Evolutionary conservation across 345 rosid species (phyloP).

Genomic region (Eucalyptus polybractea): DNA sequence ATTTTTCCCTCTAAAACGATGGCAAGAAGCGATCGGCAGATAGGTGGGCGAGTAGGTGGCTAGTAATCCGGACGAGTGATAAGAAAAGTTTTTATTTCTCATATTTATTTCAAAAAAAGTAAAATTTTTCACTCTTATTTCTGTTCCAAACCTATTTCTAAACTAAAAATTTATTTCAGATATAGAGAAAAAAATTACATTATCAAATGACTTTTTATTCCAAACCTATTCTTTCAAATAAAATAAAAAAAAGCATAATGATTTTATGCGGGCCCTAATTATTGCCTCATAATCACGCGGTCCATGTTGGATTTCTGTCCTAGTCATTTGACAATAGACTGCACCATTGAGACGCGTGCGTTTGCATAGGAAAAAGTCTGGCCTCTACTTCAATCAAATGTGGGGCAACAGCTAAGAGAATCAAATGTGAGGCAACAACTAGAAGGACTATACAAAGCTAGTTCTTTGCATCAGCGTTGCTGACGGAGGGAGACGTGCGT

Average conservation of each 20-base stretch:
- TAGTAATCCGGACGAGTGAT: accelerated
- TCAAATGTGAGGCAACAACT: background rate
- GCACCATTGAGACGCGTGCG: background rate
- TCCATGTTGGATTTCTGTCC: background rate
- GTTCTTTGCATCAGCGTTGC: background rate
- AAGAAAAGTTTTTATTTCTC: too few relatives aligned
- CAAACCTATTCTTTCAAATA: too few relatives aligned
- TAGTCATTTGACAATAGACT: background rate
- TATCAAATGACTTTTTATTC: too few relatives aligned
- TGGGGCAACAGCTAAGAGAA: background rate
- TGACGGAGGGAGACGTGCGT: background rate
- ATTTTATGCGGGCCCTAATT: too few relatives aligned
- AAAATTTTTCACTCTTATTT: accelerated
- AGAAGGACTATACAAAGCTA: background rate
- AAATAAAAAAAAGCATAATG: too few relatives aligned
- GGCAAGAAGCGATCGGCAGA: accelerated
- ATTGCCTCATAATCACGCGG: background rate
- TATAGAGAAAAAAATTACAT: accelerated
- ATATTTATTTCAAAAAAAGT: too few relatives aligned
- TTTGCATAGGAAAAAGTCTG: background rate
- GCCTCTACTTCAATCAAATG: background rate
- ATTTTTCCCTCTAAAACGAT: too few relatives aligned
- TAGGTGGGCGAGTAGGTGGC: too few relatives aligned
- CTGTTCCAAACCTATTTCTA: too few relatives aligned
- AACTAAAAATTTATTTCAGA: too few relatives aligned